Evolutionary conservation across 495 filamentous ascomycete genomes (phyloP), one percentile per base, ranked within the genome.

Genomic region (Collariella sp.): DNA sequence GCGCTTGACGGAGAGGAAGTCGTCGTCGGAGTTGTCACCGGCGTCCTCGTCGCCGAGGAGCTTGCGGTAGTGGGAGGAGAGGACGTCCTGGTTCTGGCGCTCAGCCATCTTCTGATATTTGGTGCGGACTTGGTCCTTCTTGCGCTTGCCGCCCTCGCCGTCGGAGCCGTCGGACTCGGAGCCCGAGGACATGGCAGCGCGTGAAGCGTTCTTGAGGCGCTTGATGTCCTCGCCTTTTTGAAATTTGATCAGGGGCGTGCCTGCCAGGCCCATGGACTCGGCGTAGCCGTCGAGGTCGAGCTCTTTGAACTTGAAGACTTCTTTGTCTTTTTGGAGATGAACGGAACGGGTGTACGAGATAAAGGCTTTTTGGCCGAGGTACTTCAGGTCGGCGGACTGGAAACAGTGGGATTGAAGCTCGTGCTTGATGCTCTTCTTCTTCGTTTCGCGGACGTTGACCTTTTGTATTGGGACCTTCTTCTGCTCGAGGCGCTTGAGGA

Each of bases 51-150:
- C 82, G 51, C 79, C 82, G 59, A 96, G 79, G 50, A 97, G 79
- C 58, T 88, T 95, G 38, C 81, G 81, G 71, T 96, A 97, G 70
- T 96, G 94, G 36, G 83, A 83, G 38, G 93, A 87, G 56, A 99
- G 72, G n/a, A 99, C 83, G 57, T 94, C 88, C 60, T 96, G 90
- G 70, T 97, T 96, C 54, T 83, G 84, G 56, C 93, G 76, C 72
- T 96, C 91, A 61, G 96, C 94, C 90, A 96, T 96, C 54, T 90
- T 88, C 63, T 97, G 88, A 64, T 91, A 91, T 68, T 93, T 96
- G 20, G 93, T 97, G 41, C 88, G 79, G 6, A 91, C 87, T 38
- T 76, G 72, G 11, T 73, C 63, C 69, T 86, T 81, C 64, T 82
- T 86, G 59, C 75, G 76, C 50, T 77, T 78, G 2, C 54, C 72